These are phyloP conservation scores for Dothiorella sarmentorum DNA, from an alignment of 2,329 filamentous ascomycete genomes.

Conservation along the genomic window DNA sequence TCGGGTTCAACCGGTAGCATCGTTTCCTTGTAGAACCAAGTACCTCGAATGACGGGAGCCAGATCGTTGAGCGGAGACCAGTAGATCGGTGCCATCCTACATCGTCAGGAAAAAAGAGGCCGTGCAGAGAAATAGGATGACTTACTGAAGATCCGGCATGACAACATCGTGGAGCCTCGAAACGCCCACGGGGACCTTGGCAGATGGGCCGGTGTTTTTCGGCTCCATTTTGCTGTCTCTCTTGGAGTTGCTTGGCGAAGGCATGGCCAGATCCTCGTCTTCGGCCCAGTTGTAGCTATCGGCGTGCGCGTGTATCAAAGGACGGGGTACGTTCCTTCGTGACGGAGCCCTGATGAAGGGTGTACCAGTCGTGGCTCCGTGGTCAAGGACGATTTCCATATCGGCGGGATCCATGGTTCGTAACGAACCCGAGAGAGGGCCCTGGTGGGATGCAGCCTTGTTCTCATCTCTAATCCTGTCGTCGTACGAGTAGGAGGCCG, in stretches of 20 bases:
- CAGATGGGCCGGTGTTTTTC: constrained; percentile 37
- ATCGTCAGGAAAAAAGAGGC: constrained; percentile 24
- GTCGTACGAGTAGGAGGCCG: constrained; percentile 9
- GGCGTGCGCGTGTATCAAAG: constrained; percentile 28
- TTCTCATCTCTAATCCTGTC: constrained; percentile 25
- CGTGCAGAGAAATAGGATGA: not conserved
- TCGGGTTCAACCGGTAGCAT: constrained; percentile 84
- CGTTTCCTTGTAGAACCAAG: constrained; percentile 96
- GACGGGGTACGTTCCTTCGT: constrained; percentile 38
- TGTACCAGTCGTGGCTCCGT: constrained; percentile 44
- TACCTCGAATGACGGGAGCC: constrained; percentile 75
- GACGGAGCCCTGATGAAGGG: constrained; percentile 52
- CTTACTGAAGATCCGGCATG: constrained; percentile 54
- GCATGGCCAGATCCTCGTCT: constrained; percentile 22
- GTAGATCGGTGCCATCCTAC: constrained; percentile 48
- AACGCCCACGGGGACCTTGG: constrained; percentile 76
- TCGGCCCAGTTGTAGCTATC: constrained; percentile 52
- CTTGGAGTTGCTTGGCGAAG: constrained; percentile 25
- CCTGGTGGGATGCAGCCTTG: constrained; percentile 23
- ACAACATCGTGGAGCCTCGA: constrained; percentile 88
- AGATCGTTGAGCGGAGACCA: constrained; percentile 94
- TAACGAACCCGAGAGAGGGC: constrained; percentile 27
- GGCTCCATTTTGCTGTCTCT: constrained; percentile 26
- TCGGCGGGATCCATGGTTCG: constrained; percentile 31
- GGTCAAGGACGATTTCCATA: constrained; percentile 25